Conservation (phyloP, 805 yeast genomes). For the Kluyveromyces nonfermentans region DNA sequence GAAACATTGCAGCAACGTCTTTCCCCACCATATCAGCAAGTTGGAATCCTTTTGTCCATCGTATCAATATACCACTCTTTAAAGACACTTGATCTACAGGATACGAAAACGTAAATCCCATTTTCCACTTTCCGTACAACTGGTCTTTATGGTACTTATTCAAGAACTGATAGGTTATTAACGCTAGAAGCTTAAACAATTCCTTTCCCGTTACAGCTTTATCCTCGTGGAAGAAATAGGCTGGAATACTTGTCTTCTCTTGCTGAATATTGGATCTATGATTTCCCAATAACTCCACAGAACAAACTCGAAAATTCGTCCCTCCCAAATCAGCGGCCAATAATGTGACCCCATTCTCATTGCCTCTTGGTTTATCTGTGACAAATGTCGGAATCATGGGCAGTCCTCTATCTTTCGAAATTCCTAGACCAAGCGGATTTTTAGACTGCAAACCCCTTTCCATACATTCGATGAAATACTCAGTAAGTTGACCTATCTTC, state of each 20-base stretch:
- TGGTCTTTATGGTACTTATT: slow-evolving; percentile 50
- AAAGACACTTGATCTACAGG: slow-evolving; percentile 84
- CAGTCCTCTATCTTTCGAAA: slow-evolving; percentile 38
- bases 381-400: slow-evolving; percentile 95
- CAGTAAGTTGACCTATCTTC: slow-evolving; percentile 29
- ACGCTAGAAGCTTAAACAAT: slow-evolving; percentile 68
- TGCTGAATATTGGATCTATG: slow-evolving; percentile 74
- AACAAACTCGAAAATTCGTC: slow-evolving; percentile 90
- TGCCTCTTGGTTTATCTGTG: slow-evolving; percentile 75
- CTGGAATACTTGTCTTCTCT: slow-evolving; percentile 69
- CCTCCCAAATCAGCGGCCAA: slow-evolving; percentile 96
- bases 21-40: slow-evolving; percentile 76
- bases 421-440: slow-evolving; percentile 18
- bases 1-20: slow-evolving; percentile 71
- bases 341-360: slow-evolving; percentile 61
- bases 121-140: slow-evolving; percentile 39
- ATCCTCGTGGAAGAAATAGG: slow-evolving; percentile 56
- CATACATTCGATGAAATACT: slow-evolving; percentile 51
- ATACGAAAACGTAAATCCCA: slow-evolving; percentile 92
- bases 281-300: slow-evolving; percentile 66
- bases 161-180: slow-evolving; percentile 57
- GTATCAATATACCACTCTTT: slow-evolving; percentile 66
- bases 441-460: slow-evolving; percentile 41
- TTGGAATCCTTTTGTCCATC: slow-evolving; percentile 96
- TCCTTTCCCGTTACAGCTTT: slow-evolving; percentile 41